Evolutionary conservation across 805 yeast species (phyloP).

Genomic region (Starmerella sirachaensis): DNA sequence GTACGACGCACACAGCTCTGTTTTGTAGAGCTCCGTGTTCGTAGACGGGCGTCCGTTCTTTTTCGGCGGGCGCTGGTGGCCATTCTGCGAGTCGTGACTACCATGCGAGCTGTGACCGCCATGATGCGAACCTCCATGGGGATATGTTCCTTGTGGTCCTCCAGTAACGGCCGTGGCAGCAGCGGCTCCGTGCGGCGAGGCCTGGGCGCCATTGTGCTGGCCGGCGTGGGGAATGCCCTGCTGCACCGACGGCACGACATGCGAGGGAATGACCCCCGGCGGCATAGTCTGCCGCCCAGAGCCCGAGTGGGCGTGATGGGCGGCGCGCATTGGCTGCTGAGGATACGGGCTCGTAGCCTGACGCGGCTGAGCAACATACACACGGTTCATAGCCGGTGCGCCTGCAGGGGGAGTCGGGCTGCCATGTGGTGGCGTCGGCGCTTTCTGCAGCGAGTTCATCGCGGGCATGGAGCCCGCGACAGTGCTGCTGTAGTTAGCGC

Average conservation of each 20-base stretch:
- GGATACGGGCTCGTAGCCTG: neutral
- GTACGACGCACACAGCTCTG: constrained; percentile 77
- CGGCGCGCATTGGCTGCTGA: too few relatives aligned
- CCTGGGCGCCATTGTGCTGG: constrained; percentile 2
- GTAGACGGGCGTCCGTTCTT: constrained; percentile 28
- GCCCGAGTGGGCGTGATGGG: neutral
- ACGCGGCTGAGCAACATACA: constrained; percentile 3
- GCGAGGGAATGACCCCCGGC: constrained; percentile 3
- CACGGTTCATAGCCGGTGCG: constrained; percentile 7
- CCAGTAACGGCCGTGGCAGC: neutral
- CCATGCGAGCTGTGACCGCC: constrained; percentile 9
- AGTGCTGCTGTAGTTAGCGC: too few relatives aligned
- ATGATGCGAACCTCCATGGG: constrained; percentile 2
- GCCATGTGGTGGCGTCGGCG: constrained; percentile 14
- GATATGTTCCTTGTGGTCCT: constrained; percentile 1
- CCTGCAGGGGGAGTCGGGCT: constrained; percentile 13
- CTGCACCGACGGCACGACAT: neutral
- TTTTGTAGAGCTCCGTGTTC: constrained; percentile 67
- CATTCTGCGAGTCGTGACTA: constrained; percentile 13
- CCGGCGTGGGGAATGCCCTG: neutral
- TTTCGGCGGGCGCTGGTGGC: constrained; percentile 18
- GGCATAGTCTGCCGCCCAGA: constrained; percentile 3
- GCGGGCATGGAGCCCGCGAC: constrained; percentile 4
- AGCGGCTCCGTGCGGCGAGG: constrained; percentile 5
- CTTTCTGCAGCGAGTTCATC: constrained; percentile 6